Evolutionary conservation across 345 rosid genomes (phyloP).

Genomic region (Citropsis articulata): DNA sequence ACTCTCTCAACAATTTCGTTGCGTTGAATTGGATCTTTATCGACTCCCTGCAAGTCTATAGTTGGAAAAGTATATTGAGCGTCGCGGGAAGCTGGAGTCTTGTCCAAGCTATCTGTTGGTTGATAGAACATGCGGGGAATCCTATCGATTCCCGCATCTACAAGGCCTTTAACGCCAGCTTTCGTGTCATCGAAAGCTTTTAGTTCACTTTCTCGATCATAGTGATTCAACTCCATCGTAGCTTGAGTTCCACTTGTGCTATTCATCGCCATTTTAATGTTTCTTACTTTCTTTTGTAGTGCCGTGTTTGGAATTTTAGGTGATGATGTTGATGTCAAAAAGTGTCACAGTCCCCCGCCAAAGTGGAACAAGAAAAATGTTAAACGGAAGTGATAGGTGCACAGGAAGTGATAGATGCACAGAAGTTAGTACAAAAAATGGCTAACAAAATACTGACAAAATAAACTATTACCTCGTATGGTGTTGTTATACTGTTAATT

Average conservation of each 20-base stretch:
- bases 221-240: not conserved
- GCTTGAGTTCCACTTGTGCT: not conserved
- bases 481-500: too few relatives aligned
- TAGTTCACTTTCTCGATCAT: constrained; percentile 4
- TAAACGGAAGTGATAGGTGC: too few relatives aligned
- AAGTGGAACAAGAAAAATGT: too few relatives aligned
- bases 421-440: too few relatives aligned
- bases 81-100: not conserved
- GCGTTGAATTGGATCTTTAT: not conserved
- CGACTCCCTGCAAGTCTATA: not conserved
- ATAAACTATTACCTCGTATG: too few relatives aligned
- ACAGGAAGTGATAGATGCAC: too few relatives aligned
- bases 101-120: not conserved
- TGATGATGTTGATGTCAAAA: too few relatives aligned
- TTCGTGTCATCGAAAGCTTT: constrained; percentile 14
- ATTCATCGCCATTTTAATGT: not conserved
- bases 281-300: too few relatives aligned
- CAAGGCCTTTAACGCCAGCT: constrained; percentile 9
- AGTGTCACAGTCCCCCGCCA: too few relatives aligned
- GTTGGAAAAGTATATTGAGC: not conserved
- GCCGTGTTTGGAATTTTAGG: too few relatives aligned
- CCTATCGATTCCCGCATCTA: not conserved
- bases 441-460: too few relatives aligned
- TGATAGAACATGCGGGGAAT: constrained; percentile 13
- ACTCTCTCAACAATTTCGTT: constrained; percentile 11